phyloP scores from a whole-genome alignment of 345 rosid genomes.

The Murraya paniculata region DNA sequence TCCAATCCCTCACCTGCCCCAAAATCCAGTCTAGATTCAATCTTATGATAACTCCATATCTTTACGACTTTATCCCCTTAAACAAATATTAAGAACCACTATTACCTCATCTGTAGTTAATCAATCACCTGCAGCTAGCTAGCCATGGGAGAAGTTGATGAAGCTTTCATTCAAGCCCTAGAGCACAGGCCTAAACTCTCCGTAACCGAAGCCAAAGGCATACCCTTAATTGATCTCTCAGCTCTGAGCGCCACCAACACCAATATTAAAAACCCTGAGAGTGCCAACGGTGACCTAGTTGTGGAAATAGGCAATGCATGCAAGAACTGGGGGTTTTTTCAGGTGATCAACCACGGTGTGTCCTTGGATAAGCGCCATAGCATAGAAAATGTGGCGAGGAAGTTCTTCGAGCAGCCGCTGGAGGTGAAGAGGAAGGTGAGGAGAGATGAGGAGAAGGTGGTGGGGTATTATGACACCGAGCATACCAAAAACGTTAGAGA shows the following conservation, averaged over 20 bases:
- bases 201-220: conserved; percentile 22
- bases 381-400: conserved; percentile 20
- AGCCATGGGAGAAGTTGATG: conserved; percentile 25
- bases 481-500: conserved; percentile 56
- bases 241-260: background rate
- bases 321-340: conserved; percentile 43
- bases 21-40: background rate
- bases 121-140: background rate
- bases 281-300: conserved; percentile 13
- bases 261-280: background rate
- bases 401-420: conserved; percentile 25
- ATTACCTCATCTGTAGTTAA: too few relatives aligned
- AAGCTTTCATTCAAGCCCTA: conserved; percentile 29
- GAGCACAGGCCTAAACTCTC: conserved; percentile 34
- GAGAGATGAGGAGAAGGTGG: conserved; percentile 21
- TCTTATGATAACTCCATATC: background rate
- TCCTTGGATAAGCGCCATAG: conserved; percentile 15
- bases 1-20: background rate
- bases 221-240: conserved; percentile 38
- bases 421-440: conserved; percentile 41
- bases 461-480: conserved; percentile 43
- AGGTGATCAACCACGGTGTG: conserved; percentile 51
- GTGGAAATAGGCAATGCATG: conserved; percentile 33
- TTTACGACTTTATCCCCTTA: background rate
- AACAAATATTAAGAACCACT: background rate